Evolutionary conservation across 805 yeast genomes (phyloP).

Genomic region (Pichia phayaonensis): DNA sequence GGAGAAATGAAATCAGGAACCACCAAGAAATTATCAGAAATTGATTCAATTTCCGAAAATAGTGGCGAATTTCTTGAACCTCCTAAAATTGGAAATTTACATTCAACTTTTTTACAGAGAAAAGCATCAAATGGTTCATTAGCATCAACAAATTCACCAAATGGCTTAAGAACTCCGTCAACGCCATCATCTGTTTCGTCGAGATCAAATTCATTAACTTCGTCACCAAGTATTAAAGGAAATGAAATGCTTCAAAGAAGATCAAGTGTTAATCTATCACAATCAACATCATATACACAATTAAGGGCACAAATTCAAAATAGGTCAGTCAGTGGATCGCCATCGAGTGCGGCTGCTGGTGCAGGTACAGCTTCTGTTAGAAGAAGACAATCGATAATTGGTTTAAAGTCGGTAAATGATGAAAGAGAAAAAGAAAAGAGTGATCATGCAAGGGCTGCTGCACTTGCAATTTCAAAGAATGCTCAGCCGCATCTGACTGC

Average conservation of each 20-base stretch:
- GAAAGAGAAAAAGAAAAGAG: conserved; percentile 11
- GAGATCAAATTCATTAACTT: conserved; percentile 4
- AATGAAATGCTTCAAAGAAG: not conserved
- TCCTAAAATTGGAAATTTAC: conserved; percentile 3
- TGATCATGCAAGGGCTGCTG: conserved; percentile 7
- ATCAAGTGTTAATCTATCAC: conserved; percentile 1
- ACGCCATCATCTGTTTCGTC: not conserved
- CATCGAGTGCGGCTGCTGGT: not conserved
- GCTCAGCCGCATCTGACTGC: conserved; percentile 22
- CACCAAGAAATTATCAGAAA: not conserved
- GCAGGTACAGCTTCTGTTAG: not conserved
- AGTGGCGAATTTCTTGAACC: conserved; percentile 5
- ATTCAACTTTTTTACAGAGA: not conserved
- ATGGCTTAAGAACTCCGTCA: not conserved
- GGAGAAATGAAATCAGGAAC: not conserved
- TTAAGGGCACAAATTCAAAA: not conserved
- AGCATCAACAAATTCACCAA: not conserved
- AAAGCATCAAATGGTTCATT: conserved; percentile 3
- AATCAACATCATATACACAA: not conserved
- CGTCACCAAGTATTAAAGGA: not conserved
- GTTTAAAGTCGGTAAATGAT: not conserved
- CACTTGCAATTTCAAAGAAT: conserved; percentile 17
- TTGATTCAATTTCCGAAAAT: not conserved
- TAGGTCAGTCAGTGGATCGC: not conserved
- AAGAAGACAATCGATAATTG: conserved; percentile 3